Percentiles rank a stretch among this genome's conserved stretches.
Conservation (phyloP, 176 grass and related monocot species). For the Hordeum marinum region DNA sequence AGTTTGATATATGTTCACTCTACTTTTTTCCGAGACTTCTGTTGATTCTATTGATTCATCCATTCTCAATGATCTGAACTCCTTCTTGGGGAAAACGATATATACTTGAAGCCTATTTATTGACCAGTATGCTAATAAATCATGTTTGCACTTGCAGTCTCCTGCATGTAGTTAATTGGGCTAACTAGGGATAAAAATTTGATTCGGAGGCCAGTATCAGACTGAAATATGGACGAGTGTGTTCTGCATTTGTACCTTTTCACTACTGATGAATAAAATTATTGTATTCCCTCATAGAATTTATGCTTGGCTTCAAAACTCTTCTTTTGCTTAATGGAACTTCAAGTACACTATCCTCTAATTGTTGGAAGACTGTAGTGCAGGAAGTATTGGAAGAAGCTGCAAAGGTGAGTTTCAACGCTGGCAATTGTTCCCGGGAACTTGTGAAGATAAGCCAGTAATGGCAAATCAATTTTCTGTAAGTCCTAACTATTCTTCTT, state of each 20-base stretch:
- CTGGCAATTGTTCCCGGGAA: constrained; percentile 87
- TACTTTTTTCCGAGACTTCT: background rate
- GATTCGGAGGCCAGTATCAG: background rate
- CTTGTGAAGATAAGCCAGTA: constrained; percentile 75
- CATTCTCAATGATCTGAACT: background rate
- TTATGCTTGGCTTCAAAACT: background rate
- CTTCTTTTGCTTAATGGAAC: background rate
- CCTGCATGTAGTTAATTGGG: background rate
- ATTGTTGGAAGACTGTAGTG: constrained; percentile 54
- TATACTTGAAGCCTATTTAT: constrained; percentile 2
- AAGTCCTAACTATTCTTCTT: constrained; percentile 33
- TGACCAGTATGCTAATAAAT: background rate
- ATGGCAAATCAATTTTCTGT: constrained; percentile 97
- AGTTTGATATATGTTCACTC: background rate
- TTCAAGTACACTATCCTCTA: constrained; percentile 19
- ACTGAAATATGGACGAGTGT: background rate
- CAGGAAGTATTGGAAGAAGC: constrained; percentile 98
- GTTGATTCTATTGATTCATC: background rate
- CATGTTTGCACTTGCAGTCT: background rate
- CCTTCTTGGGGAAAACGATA: background rate
- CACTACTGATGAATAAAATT: background rate
- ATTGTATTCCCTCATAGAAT: background rate
- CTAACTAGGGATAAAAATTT: background rate
- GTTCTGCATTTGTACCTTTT: background rate
- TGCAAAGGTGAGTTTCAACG: constrained; percentile 94